Percentiles rank a stretch among this genome's conserved stretches.
These are phyloP conservation scores for Saprolegnia diclina DNA, from an alignment of 352 stramenopile species.

Conservation along the genomic window DNA sequence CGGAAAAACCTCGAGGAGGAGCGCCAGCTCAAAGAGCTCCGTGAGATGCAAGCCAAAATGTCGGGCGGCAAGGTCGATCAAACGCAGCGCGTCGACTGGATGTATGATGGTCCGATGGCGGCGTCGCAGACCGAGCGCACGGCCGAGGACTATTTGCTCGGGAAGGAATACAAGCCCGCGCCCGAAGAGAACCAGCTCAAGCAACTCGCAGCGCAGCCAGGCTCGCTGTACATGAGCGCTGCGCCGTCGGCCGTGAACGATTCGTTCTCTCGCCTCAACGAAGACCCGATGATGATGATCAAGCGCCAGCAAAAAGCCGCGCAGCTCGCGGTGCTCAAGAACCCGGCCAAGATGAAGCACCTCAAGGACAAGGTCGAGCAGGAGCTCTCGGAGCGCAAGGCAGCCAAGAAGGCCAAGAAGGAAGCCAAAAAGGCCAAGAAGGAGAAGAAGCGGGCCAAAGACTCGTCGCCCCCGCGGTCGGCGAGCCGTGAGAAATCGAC, in stretches of 20 bases:
- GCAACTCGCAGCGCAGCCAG: conserved; percentile 53
- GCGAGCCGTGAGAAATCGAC: conserved; percentile 27
- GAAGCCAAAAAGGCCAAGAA: conserved; percentile 36
- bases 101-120: conserved; percentile 93
- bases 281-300: conserved; percentile 97
- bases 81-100: conserved; percentile 91
- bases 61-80: conserved; percentile 73
- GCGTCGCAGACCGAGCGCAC: conserved; percentile 43
- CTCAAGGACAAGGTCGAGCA: conserved; percentile 80
- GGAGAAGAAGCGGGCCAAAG: conserved; percentile 36
- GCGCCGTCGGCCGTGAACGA: conserved; percentile 72
- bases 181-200: conserved; percentile 43
- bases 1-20: conserved; percentile 95
- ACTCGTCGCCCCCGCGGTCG: conserved; percentile 11
- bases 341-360: conserved; percentile 85
- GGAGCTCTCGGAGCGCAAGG: conserved; percentile 72
- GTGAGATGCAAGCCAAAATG: conserved; percentile 78
- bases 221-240: conserved; percentile 55
- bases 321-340: conserved; percentile 83
- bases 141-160: conserved; percentile 89
- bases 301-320: conserved; percentile 64
- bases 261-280: conserved; percentile 88
- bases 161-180: conserved; percentile 80
- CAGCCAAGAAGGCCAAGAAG: conserved; percentile 61
- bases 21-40: conserved; percentile 92